These are phyloP conservation scores for Aegilops speltoides DNA, from an alignment of 176 grass and related monocot species.

Conservation along the genomic window DNA sequence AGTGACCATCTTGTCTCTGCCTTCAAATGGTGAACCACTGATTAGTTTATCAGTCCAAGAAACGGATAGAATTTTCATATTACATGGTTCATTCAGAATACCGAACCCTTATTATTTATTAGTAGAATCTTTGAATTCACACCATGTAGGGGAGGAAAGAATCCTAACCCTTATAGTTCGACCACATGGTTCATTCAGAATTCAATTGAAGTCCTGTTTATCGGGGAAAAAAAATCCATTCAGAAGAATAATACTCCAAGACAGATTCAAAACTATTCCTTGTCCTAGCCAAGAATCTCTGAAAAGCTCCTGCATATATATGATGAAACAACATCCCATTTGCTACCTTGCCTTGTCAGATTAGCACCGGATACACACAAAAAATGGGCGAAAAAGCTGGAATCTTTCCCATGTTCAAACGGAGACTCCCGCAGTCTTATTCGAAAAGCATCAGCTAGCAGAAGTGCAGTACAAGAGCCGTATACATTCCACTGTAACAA, in stretches of 20 bases:
- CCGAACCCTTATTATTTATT: too few species aligned
- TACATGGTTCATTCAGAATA: too few species aligned
- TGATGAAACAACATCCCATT: slow-evolving; percentile 27
- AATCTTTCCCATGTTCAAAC: slow-evolving; percentile 48
- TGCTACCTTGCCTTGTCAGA: neutral
- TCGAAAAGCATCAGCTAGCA: neutral
- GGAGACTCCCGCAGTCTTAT: neutral
- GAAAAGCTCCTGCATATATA: neutral
- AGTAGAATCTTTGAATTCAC: neutral
- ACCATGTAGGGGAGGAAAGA: neutral
- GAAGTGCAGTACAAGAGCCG: neutral
- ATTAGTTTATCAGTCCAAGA: slow-evolving; percentile 10
- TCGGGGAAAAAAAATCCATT: neutral
- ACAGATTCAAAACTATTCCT: slow-evolving; percentile 9
- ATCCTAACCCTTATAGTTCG: slow-evolving; percentile 13
- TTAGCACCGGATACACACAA: neutral
- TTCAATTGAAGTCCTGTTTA: too few species aligned
- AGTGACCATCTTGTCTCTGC: slow-evolving; percentile 21
- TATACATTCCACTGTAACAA: slow-evolving; percentile 21
- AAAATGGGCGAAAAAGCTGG: neutral
- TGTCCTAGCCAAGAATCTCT: slow-evolving; percentile 15
- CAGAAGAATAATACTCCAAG: neutral
- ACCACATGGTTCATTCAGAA: neutral
- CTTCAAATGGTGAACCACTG: slow-evolving; percentile 4
- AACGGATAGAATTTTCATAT: neutral